Conservation (phyloP, 805 yeast genomes). For the Saccharomycodes ludwigii region DNA sequence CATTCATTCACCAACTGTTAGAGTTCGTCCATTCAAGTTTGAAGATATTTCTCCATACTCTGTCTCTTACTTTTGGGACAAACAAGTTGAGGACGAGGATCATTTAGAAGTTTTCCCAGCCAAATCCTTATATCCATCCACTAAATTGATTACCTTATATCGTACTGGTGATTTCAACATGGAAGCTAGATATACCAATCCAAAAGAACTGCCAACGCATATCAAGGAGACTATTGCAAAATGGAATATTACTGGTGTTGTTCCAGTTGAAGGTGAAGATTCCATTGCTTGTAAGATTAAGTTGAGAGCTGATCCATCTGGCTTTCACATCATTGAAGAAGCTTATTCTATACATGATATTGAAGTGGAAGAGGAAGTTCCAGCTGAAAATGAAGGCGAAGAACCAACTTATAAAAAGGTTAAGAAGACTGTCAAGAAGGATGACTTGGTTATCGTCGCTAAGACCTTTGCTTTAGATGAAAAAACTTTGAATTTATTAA, state of each 20-base stretch:
- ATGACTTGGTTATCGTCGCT: conserved; percentile 52
- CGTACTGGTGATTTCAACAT: conserved; percentile 81
- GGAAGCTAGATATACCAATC: conserved; percentile 75
- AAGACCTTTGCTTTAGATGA: conserved; percentile 51
- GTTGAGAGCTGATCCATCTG: conserved; percentile 95
- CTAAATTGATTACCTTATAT: conserved; percentile 89
- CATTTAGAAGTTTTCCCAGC: conserved; percentile 95
- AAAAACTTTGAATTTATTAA: conserved; percentile 40
- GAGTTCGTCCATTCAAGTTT: conserved; percentile 97
- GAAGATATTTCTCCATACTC: conserved; percentile 89
- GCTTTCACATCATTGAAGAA: conserved; percentile 83
- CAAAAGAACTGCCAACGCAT: conserved; percentile 60
- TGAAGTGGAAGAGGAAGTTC: conserved; percentile 78
- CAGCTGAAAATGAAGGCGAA: conserved; percentile 45
- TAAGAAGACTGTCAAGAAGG: conserved; percentile 88
- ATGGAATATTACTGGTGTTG: conserved; percentile 82
- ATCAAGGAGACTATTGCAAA: conserved; percentile 54
- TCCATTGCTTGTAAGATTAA: conserved; percentile 80
- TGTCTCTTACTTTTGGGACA: conserved; percentile 91
- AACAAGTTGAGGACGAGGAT: conserved; percentile 81
- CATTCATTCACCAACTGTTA: conserved; percentile 94
- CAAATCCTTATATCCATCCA: conserved; percentile 86
- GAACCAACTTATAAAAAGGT: conserved; percentile 84
- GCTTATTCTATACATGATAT: conserved; percentile 93
- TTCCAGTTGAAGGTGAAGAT: conserved; percentile 62